These are phyloP conservation scores for Coemansia asiatica DNA, from an alignment of 192 early-diverging fungal species.

Conservation along the genomic window DNA sequence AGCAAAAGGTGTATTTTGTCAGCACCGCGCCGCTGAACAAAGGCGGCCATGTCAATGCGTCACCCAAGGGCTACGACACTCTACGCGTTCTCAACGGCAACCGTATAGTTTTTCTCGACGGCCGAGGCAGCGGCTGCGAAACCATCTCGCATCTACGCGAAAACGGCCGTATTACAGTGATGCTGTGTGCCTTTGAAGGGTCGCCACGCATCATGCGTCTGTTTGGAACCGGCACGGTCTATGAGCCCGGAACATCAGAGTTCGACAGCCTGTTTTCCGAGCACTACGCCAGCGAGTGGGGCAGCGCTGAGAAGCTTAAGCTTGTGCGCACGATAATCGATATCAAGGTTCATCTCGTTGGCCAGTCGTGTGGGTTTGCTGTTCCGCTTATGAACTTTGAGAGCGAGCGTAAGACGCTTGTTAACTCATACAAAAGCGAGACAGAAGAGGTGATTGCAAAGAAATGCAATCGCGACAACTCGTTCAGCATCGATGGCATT, in stretches of 20 bases:
- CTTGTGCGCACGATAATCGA: slow-evolving; percentile 62
- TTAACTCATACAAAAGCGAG: slow-evolving; percentile 46
- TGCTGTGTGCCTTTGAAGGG: slow-evolving; percentile 68
- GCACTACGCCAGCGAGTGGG: slow-evolving; percentile 47
- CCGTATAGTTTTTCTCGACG: slow-evolving; percentile 41
- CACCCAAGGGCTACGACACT: slow-evolving; percentile 63
- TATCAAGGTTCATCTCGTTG: slow-evolving; percentile 56
- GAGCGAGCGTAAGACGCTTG: slow-evolving; percentile 52
- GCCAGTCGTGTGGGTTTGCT: slow-evolving; percentile 62
- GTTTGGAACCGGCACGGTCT: slow-evolving; percentile 57
- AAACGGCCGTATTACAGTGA: slow-evolving; percentile 65
- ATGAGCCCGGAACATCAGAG: slow-evolving; percentile 50
- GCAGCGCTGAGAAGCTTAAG: slow-evolving; percentile 31
- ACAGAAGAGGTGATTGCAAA: slow-evolving; percentile 22
- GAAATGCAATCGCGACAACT: slow-evolving; percentile 52
- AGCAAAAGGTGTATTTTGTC: slow-evolving; percentile 64
- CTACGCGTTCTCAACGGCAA: slow-evolving; percentile 53
- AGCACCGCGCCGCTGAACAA: slow-evolving; percentile 56
- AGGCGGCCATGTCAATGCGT: slow-evolving; percentile 59
- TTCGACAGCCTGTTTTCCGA: slow-evolving; percentile 51
- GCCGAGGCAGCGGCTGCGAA: slow-evolving; percentile 56
- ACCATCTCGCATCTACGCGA: slow-evolving; percentile 66
- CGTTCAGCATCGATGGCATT: slow-evolving; percentile 61
- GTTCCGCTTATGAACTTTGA: slow-evolving; percentile 64
- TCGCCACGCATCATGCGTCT: slow-evolving; percentile 64